Conservation (phyloP, 192 early-diverging fungal species). For the Coemansia sp. region DNA sequence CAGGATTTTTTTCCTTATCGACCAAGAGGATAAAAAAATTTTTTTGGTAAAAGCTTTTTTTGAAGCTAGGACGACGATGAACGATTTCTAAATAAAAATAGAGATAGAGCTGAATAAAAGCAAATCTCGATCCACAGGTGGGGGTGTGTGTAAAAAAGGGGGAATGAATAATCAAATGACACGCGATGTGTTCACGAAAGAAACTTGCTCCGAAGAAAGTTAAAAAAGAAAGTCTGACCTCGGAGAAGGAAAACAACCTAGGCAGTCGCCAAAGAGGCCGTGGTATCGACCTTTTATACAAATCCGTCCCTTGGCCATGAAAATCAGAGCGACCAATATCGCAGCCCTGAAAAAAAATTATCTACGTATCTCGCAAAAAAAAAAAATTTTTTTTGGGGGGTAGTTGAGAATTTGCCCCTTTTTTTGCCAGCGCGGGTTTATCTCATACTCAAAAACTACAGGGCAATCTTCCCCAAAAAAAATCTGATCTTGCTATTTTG, state of each 20-base stretch:
- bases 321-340: not conserved
- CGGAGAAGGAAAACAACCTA: constrained; percentile 56
- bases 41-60: no score
- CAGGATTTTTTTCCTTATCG: no score
- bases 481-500: not conserved
- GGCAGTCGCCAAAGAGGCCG: constrained; percentile 21
- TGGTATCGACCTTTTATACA: constrained; percentile 41
- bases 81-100: no score
- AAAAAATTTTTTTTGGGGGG: not conserved
- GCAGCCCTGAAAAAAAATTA: not conserved
- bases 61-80: no score
- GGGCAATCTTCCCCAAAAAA: constrained; percentile 1
- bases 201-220: constrained; percentile 50
- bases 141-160: not conserved
- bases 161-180: constrained; percentile 16
- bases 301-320: not conserved
- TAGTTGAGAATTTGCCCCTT: not conserved
- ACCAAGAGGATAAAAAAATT: no score
- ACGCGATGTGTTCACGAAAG: constrained; percentile 30
- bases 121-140: constrained; percentile 1
- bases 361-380: not conserved
- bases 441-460: not conserved
- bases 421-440: no score
- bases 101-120: not conserved
- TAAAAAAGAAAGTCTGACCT: constrained; percentile 52